A percentile compares a stretch with the other conserved stretches of the same genome.
Evolutionary conservation across 257 asterid species (phyloP).

Genomic region (Petunia secreta): DNA sequence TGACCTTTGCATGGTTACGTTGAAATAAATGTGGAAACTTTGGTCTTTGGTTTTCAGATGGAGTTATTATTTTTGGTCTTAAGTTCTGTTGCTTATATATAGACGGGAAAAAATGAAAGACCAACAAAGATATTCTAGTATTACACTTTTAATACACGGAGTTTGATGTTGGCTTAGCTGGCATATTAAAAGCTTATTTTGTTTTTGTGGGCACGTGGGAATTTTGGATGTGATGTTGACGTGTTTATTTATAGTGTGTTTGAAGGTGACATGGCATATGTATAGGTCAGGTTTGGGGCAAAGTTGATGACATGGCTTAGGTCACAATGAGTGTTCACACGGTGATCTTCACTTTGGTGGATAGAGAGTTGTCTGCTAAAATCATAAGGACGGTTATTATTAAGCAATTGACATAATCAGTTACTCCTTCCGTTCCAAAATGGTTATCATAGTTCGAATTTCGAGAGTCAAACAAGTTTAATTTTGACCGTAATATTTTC

Average conservation of each 20-base stretch:
- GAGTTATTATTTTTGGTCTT: neutral
- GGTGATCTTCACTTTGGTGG: neutral
- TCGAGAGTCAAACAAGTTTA: too few relatives aligned
- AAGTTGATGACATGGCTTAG: neutral
- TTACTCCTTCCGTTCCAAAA: too few relatives aligned
- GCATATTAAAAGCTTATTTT: neutral
- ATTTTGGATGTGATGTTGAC: neutral
- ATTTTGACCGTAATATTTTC: too few relatives aligned
- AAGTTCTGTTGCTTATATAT: neutral
- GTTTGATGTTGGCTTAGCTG: constrained; percentile 6
- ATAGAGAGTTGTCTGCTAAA: too few relatives aligned
- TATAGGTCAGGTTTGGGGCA: neutral
- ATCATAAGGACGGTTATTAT: too few relatives aligned
- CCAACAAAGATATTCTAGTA: too few relatives aligned
- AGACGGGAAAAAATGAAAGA: too few relatives aligned
- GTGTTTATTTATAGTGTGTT: neutral
- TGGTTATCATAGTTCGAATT: too few relatives aligned
- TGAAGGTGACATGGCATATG: too few relatives aligned
- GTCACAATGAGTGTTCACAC: neutral
- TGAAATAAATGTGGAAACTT: neutral
- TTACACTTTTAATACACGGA: neutral
- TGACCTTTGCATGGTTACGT: constrained; percentile 59
- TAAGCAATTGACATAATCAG: too few relatives aligned
- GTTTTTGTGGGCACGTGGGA: neutral
- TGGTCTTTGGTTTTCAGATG: neutral